Evolutionary conservation across 768 basidiomycete genomes (phyloP), one percentile per base, ranked within the genome.

Genomic region (Coprinopsis sp.): DNA sequence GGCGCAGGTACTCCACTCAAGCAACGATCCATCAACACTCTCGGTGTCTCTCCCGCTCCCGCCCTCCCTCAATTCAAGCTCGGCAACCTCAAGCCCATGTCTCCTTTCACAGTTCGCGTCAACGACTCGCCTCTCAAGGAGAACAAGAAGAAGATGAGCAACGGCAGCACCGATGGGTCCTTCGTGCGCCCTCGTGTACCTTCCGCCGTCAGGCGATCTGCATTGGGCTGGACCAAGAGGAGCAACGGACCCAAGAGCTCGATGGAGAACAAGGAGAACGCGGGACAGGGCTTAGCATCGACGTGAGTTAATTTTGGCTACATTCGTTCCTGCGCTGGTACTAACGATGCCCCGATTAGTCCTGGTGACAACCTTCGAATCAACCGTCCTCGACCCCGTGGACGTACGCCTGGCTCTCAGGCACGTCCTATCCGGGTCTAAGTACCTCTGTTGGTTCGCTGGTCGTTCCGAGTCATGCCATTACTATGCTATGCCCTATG

Each of bases 161-260:
- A 65, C 37, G 61, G 60, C 1, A 62, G 65, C 43, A 67, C 60
- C 3, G 48, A 61, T 5, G 61, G 64, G 19, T 56, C 58, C 53
- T 68, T 67, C 43, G 61, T 65, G 4, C 76, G 81, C 8, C 73
- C 81, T 13, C 69, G 77, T 21, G 77, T 81, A 37, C 72, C 66
- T 2, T 81, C 81, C 0, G 71, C 67, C n/a, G 68, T 77, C 0
- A 70, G 82, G 11, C 71, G 82, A n/a, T 70, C 67, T 0, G 76
- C 77, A 0, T 67, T 79, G 1, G 85, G 84, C 1, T 81, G 76
- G 80, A 65, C 79, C 33, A 87, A 87, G 65, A 76, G 79, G 28
- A 78, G 73, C 53, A 69, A 64, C 0, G 76, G 73, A 24, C 43
- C 55, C 14, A 63, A 81, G 69, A 63, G 64, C 59, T 47, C 44